Evolutionary conservation across 441 rosid species (phyloP).

Genomic region (Euphorbia celastroides): DNA sequence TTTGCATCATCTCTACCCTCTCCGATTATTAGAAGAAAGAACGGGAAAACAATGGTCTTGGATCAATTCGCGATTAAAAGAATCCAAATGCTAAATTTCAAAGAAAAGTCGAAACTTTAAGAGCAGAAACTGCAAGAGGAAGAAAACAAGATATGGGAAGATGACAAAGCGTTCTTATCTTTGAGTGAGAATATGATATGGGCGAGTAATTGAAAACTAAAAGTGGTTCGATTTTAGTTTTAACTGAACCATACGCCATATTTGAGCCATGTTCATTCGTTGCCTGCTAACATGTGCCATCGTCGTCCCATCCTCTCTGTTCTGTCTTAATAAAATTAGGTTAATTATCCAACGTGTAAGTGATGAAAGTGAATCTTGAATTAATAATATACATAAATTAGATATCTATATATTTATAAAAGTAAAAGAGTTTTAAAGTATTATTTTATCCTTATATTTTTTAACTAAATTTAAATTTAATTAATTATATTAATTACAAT

Average conservation of each 20-base stretch:
- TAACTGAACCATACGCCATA: not conserved
- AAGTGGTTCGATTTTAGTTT: not conserved
- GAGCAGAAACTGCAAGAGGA: not conserved
- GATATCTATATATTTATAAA: too few relatives aligned
- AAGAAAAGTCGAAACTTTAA: not conserved
- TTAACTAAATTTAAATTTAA: too few relatives aligned
- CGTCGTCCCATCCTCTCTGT: not conserved
- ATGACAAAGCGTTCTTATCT: not conserved
- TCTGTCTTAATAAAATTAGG: not conserved
- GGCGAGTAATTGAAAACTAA: not conserved
- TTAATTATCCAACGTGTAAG: too few relatives aligned
- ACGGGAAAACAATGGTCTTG: not conserved
- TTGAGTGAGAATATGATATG: not conserved
- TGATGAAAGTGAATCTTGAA: too few relatives aligned
- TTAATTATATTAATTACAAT: too few relatives aligned
- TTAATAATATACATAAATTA: too few relatives aligned
- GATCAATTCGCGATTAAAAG: not conserved
- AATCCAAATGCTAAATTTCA: not conserved
- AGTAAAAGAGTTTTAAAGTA: too few relatives aligned
- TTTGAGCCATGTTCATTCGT: not conserved
- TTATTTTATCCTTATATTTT: too few relatives aligned
- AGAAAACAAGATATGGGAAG: not conserved
- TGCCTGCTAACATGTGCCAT: not conserved
- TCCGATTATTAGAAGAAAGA: not conserved
- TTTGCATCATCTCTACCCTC: slow-evolving; percentile 20